A percentile compares a stretch with the other conserved stretches of the same genome.
Evolutionary conservation across 306 rosid genomes (phyloP).

Genomic region (Sesbania bispinosa): DNA sequence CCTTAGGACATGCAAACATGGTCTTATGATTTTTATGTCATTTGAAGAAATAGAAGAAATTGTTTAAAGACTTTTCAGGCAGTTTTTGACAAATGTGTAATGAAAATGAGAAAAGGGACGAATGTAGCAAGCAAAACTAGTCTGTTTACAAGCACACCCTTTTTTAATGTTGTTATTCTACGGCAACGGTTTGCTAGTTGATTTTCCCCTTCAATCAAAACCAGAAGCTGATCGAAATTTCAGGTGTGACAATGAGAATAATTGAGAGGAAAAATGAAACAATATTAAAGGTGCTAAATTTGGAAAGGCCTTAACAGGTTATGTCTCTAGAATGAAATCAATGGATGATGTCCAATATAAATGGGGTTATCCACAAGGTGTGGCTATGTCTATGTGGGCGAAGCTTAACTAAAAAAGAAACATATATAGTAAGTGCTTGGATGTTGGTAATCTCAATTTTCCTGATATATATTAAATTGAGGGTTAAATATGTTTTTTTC

Average conservation of each 20-base stretch:
- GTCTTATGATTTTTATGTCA: slow-evolving; percentile 6
- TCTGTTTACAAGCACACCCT: slow-evolving; percentile 44
- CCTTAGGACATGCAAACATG: neutral
- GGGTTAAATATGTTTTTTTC: no score
- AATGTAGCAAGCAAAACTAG: slow-evolving; percentile 20
- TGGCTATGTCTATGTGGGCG: neutral
- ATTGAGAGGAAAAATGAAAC: neutral
- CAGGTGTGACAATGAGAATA: slow-evolving; percentile 33
- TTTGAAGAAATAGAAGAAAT: slow-evolving; percentile 20
- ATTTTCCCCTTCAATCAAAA: slow-evolving; percentile 30
- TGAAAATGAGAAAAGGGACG: slow-evolving; percentile 32
- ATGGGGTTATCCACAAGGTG: neutral
- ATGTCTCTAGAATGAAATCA: neutral
- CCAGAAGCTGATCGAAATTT: slow-evolving; percentile 53
- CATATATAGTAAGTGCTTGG: neutral
- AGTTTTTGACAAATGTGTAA: slow-evolving; percentile 40
- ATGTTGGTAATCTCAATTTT: no score
- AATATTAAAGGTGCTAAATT: slow-evolving; percentile 6
- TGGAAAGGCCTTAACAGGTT: slow-evolving; percentile 5
- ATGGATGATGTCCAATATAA: neutral
- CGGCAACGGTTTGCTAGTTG: slow-evolving; percentile 35
- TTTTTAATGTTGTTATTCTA: slow-evolving; percentile 43
- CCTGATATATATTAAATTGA: no score
- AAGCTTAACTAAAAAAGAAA: neutral
- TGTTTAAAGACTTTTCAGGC: slow-evolving; percentile 9